These are phyloP conservation scores for Alnus glutinosa DNA, from an alignment of 306 rosid species.

Conservation along the genomic window DNA sequence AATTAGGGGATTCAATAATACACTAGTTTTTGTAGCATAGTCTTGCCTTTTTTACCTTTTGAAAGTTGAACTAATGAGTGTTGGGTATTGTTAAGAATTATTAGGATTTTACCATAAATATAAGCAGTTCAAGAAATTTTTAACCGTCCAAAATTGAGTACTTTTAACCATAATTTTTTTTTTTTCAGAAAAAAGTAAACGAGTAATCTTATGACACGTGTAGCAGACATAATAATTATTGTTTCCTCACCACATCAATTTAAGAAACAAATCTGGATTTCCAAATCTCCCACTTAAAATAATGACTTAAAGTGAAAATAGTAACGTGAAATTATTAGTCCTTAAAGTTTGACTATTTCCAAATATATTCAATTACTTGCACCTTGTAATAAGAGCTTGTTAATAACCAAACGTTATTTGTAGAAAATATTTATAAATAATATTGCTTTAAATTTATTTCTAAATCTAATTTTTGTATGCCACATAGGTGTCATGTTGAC, in stretches of 20 bases:
- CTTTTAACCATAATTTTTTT: not conserved
- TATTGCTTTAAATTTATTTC: too few species aligned
- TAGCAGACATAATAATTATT: constrained; percentile 40
- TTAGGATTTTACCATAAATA: not conserved
- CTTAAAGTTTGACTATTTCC: not conserved
- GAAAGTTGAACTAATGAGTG: not conserved
- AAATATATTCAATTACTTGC: not conserved
- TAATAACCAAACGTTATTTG: too few species aligned
- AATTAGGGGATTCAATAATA: not conserved
- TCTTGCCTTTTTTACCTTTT: not conserved
- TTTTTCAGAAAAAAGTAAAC: not conserved
- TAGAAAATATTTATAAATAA: too few species aligned
- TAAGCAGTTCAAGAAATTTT: not conserved
- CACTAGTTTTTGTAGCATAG: not conserved
- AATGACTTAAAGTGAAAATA: constrained; percentile 9
- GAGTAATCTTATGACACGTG: not conserved
- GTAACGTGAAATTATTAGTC: not conserved
- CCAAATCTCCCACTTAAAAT: constrained; percentile 30
- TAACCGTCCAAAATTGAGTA: not conserved
- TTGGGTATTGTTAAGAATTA: not conserved
- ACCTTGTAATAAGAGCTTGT: too few species aligned
- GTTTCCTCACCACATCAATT: constrained; percentile 32
- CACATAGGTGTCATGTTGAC: too few species aligned
- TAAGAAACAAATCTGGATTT: constrained; percentile 31
- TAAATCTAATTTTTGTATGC: not conserved